Percentiles rank a stretch among this genome's conserved stretches.
These are phyloP conservation scores for Margaritispora aquatica DNA, from an alignment of 495 filamentous ascomycete genomes.

Conservation along the genomic window DNA sequence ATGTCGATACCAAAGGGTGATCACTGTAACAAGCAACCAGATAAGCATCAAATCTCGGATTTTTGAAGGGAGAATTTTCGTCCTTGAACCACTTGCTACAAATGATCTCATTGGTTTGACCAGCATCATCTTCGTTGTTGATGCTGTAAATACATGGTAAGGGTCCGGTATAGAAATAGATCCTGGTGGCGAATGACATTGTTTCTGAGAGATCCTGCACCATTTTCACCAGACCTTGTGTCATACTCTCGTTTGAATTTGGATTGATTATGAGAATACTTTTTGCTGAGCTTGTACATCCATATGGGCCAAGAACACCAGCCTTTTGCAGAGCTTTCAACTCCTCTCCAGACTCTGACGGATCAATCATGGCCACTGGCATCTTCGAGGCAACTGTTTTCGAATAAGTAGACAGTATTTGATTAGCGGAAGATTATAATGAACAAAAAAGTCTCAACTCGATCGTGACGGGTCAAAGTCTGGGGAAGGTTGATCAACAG, in stretches of 20 bases:
- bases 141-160: constrained; percentile 51
- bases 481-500: neutral
- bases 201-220: constrained; percentile 40
- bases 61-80: constrained; percentile 25
- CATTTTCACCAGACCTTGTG: constrained; percentile 60
- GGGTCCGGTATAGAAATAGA: constrained; percentile 47
- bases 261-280: constrained; percentile 82
- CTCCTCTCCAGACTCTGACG: neutral
- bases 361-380: neutral
- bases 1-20: constrained; percentile 67
- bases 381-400: neutral
- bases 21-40: constrained; percentile 85
- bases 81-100: constrained; percentile 40
- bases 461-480: too few species aligned
- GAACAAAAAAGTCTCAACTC: too few species aligned
- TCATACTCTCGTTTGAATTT: constrained; percentile 83
- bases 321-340: neutral
- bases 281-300: constrained; percentile 4
- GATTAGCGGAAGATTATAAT: too few species aligned
- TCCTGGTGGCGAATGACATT: constrained; percentile 23
- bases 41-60: constrained; percentile 56
- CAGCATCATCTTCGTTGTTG: constrained; percentile 54
- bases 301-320: neutral
- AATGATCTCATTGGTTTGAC: constrained; percentile 45
- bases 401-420: too few species aligned